Evolutionary conservation across 345 rosid genomes (phyloP).

Genomic region (Acer yangbiense): DNA sequence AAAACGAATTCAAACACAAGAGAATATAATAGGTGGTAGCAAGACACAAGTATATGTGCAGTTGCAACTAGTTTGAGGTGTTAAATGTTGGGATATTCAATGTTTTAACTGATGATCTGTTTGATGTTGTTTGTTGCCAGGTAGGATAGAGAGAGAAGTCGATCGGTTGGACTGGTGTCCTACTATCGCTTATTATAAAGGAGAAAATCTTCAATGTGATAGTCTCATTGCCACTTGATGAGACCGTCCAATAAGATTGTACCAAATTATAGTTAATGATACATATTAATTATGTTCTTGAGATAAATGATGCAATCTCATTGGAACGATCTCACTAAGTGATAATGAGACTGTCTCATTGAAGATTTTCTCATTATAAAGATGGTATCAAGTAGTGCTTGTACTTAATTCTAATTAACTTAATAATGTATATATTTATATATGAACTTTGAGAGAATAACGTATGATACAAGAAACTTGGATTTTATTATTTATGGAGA

Average conservation of each 20-base stretch:
- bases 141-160: background rate
- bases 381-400: background rate
- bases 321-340: too few species aligned
- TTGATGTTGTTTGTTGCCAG: slow-evolving; percentile 13
- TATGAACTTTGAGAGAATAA: background rate
- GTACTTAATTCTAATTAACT: background rate
- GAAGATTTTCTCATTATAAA: too few species aligned
- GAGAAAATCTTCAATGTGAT: too few species aligned
- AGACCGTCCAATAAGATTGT: too few species aligned
- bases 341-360: too few species aligned
- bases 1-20: background rate
- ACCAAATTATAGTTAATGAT: too few species aligned
- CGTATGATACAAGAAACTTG: slow-evolving; percentile 7
- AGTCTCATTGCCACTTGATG: too few species aligned
- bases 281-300: too few species aligned
- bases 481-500: background rate
- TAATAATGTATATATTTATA: too few species aligned
- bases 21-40: background rate
- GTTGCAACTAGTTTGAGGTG: background rate
- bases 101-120: background rate
- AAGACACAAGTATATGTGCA: background rate
- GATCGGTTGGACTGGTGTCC: slow-evolving; percentile 6
- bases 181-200: background rate
- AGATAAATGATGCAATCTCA: too few species aligned
- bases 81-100: background rate